Conservation (phyloP, 345 rosid genomes). For the Pistacia atlantica region DNA sequence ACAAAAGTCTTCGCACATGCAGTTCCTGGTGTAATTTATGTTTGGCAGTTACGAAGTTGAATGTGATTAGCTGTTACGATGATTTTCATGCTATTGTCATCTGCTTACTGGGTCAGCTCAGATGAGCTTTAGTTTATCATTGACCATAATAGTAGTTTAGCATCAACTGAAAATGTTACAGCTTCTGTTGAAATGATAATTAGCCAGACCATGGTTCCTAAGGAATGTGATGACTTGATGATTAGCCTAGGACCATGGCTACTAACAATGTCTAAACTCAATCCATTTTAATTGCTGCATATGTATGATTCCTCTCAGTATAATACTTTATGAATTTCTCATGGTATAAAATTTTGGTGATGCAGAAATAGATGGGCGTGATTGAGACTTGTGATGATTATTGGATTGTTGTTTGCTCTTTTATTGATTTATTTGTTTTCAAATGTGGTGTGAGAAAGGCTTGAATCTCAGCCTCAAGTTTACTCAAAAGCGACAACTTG, state of each 20-base stretch:
- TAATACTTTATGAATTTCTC: neutral
- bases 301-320: neutral
- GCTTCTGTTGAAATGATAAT: constrained; percentile 1
- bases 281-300: neutral
- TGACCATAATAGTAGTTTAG: neutral
- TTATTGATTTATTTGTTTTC: too few relatives aligned
- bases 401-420: neutral
- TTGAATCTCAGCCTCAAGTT: too few relatives aligned
- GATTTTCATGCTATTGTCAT: neutral
- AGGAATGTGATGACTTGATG: too few relatives aligned
- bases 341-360: neutral
- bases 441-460: too few relatives aligned
- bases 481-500: too few relatives aligned
- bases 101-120: neutral
- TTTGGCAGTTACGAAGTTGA: neutral
- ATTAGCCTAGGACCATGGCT: neutral
- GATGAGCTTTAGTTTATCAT: too few relatives aligned
- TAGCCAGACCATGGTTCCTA: neutral
- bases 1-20: neutral
- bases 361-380: neutral
- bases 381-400: neutral
- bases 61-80: neutral
- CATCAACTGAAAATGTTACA: neutral
- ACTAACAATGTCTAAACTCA: neutral
- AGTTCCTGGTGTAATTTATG: neutral